Base-by-base conservation (phyloP, 129 eudicot species). In the Centrapalus pauciflorus region DNA sequence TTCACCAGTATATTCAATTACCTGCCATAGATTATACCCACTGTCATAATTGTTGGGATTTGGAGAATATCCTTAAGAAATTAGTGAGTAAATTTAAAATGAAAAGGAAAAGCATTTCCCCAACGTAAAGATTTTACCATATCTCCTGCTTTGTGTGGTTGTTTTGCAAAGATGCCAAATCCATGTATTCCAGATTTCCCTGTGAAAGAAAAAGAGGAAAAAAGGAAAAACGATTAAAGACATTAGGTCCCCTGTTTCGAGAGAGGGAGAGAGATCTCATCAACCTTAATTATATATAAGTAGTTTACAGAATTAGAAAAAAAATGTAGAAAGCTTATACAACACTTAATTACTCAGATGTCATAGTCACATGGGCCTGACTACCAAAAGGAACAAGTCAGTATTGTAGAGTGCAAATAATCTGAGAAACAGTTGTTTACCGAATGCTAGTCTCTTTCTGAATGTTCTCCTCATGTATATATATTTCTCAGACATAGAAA, bases 171-270 rank as follows among this genome's bases (percentile, higher is more conserved):
- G 62, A 94, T 85, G 37, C 99, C 99, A 75, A 78, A 89, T 64
- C 99, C 99, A 80, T 94, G 99, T 67, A 94, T 89, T 69, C 81
- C 86, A 66, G 99, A 94, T 74, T 94, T 94, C 29, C 99, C 99
- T 94, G 77, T 13, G 55, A 55, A 24, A 37, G 58, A 49, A 19
- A 33, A 64, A 21, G 32, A 34, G 14, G 17, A 38, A 28, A 0
- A 57, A 49, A 69, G 24, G 40, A 48, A 11, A 21, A 43, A 40
- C 14, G n/a, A n/a, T n/a, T n/a, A 55, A 11, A 54, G 13, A 13
- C 2, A 48, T 25, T 21, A 43, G 46, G n/a, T 16, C 55, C 48
- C 49, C 0, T 46, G 33, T 7, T 21, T 24, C 4, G 14, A 13
- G 28, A 11, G 13, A 4, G 33, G 25, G 17, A 5, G 32, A 12